Percentiles rank a stretch among this genome's conserved stretches.
Conservation (phyloP, 202 grass and related monocot species). For the Bolboschoenoplectus hybrid region DNA sequence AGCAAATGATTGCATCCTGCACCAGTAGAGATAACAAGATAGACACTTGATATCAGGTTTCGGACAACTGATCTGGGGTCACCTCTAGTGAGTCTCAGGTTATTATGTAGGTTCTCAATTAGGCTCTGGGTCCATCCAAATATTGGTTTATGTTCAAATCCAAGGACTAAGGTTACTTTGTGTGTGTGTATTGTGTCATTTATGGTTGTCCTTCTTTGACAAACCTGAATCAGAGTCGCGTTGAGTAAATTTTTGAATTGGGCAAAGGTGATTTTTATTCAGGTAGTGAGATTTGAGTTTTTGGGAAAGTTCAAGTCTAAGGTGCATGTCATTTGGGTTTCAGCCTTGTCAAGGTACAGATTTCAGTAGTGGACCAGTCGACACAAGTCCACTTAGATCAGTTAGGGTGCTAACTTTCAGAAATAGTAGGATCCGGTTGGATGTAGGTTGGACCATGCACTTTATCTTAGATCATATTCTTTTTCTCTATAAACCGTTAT, state of each 20-base stretch:
- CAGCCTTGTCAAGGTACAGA: neutral
- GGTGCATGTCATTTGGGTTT: neutral
- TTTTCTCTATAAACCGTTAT: neutral
- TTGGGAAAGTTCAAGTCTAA: neutral
- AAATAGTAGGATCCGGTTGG: slow-evolving; percentile 6
- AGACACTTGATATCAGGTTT: neutral
- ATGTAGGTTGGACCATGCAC: neutral
- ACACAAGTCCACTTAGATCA: neutral
- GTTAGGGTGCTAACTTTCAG: neutral
- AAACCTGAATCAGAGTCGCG: neutral
- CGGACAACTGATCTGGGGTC: neutral
- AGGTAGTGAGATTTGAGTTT: neutral
- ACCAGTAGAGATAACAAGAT: neutral
- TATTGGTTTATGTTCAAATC: neutral
- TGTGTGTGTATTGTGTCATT: neutral
- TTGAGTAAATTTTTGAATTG: neutral
- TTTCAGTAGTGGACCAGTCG: neutral
- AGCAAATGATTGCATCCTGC: slow-evolving; percentile 13
- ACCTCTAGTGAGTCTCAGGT: neutral
- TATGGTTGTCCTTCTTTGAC: neutral
- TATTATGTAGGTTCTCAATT: neutral
- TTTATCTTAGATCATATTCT: neutral
- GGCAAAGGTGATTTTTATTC: neutral
- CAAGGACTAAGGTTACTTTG: neutral
- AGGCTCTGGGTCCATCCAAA: neutral